Conservation (phyloP, 257 asterid genomes). For the Penstemon barbatus region DNA sequence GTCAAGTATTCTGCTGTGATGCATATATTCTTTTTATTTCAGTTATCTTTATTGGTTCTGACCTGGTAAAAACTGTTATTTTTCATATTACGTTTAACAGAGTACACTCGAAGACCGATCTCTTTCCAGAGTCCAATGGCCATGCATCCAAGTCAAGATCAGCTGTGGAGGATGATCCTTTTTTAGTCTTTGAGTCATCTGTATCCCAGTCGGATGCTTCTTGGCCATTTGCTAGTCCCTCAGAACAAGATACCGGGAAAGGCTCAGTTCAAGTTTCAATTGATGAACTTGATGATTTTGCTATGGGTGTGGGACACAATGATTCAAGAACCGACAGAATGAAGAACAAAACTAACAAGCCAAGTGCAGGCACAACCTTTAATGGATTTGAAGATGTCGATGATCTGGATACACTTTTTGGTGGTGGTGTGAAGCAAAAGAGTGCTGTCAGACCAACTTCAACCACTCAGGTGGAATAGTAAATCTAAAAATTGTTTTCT, state of each 20-base stretch:
- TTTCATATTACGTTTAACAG: conserved; percentile 34
- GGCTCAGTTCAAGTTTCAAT: conserved; percentile 41
- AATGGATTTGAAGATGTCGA: conserved; percentile 4
- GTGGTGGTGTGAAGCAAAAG: conserved; percentile 33
- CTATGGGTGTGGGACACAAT: conserved; percentile 37
- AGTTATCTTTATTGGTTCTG: background rate
- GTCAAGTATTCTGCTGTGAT: background rate
- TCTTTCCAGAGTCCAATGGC: conserved; percentile 36
- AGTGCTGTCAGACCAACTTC: conserved; percentile 37
- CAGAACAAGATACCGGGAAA: conserved; percentile 35
- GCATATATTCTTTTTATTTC: conserved; percentile 6
- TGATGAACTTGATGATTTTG: conserved; percentile 62
- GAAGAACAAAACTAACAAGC: background rate
- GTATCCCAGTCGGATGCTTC: conserved; percentile 38
- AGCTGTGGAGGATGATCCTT: conserved; percentile 53
- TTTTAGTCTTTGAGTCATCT: conserved; percentile 55
- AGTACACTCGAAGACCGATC: conserved; percentile 28
- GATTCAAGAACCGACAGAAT: conserved; percentile 32
- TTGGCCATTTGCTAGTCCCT: conserved; percentile 50
- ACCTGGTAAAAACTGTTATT: background rate
- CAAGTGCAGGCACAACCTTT: background rate
- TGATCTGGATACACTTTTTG: conserved; percentile 49
- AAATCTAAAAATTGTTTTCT: conserved; percentile 18
- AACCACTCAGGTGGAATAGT: conserved; percentile 51
- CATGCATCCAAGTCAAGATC: conserved; percentile 46